Conservation (phyloP, 805 yeast species). For the Tetrapisispora nanseiensis region DNA sequence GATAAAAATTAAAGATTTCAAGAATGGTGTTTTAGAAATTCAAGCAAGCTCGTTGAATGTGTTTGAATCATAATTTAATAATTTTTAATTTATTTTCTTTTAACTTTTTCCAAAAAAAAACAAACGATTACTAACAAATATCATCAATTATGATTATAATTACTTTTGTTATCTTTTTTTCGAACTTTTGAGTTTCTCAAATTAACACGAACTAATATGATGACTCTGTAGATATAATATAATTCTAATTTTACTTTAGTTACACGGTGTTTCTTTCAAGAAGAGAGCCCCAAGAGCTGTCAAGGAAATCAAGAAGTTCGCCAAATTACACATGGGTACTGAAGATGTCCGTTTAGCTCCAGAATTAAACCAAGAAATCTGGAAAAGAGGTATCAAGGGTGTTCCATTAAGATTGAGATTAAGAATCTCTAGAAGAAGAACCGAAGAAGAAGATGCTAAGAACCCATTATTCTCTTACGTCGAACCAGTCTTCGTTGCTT, state of each 20-base stretch:
- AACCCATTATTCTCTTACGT: slow-evolving; percentile 96
- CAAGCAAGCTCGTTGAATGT: no score
- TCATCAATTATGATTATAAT: no score
- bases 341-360: slow-evolving; percentile 98
- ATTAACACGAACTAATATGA: background rate
- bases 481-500: slow-evolving; percentile 91
- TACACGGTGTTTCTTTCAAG: slow-evolving; percentile 98
- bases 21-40: no score
- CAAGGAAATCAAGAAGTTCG: slow-evolving; percentile 98
- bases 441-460: slow-evolving; percentile 99
- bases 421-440: slow-evolving; percentile 98
- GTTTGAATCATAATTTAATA: no score
- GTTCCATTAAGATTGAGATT: slow-evolving; percentile 96
- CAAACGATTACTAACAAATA: no score
- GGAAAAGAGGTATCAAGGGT: slow-evolving; percentile 99
- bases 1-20: no score
- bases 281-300: slow-evolving; percentile 99
- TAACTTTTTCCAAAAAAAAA: no score
- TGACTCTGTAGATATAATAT: background rate
- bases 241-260: slow-evolving; percentile 35
- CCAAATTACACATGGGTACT: slow-evolving; percentile 98
- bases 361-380: slow-evolving; percentile 93
- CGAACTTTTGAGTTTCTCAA: no score
- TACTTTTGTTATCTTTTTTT: background rate
- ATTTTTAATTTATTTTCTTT: no score